Evolutionary conservation across 2,329 filamentous ascomycete species (phyloP), one percentile per base, ranked within the genome.

Genomic region (Tricladium varicosporioides): DNA sequence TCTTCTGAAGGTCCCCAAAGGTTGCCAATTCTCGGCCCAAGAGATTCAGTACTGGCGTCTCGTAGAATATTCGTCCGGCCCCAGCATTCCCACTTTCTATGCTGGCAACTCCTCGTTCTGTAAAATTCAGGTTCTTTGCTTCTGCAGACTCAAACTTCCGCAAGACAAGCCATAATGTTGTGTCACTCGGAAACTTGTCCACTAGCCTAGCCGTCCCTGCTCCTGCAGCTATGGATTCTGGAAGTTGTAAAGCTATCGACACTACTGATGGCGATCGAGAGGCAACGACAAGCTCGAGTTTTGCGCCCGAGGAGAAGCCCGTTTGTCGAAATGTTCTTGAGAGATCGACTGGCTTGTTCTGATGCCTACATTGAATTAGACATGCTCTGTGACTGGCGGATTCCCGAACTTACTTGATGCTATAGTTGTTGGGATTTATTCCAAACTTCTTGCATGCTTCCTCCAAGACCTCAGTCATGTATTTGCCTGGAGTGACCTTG

Each of bases 131-230:
- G 54, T 78, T 83, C 53, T 74, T 78, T 8, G 80, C 80, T 56
- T 79, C 78, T 49, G 79, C 84, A 61, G 88, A 88, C 74, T 99
- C 94, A 63, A 97, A 96, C 69, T 94, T 91, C 58, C 94, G 87
- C 56, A 99, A 71, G 27, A 97, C 79, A 64, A 91, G 83, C 94
- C 94, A 99, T 73, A 99, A 71, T 15, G 91, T 90, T 36, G 91
- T 90, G 63, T 91, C 88, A 72, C 89, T 96, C 1, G 92, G 86
- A 60, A 97, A 92, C 70, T 94, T 96, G 70, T 94, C 87, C 55
- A 86, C 84, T 43, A 96, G 74, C 31, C 92, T 85, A 27, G 22
- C 22, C 19, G 85, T 84, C 62, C 83, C 84, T 1, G 85, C 78
- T 49, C 80, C 78, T 46, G 76, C 78, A 16, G 81, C 84, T 69